Evolutionary conservation across 2,329 filamentous ascomycete genomes (phyloP), one percentile per base, ranked within the genome.

Genomic region (Massarina eburnea): DNA sequence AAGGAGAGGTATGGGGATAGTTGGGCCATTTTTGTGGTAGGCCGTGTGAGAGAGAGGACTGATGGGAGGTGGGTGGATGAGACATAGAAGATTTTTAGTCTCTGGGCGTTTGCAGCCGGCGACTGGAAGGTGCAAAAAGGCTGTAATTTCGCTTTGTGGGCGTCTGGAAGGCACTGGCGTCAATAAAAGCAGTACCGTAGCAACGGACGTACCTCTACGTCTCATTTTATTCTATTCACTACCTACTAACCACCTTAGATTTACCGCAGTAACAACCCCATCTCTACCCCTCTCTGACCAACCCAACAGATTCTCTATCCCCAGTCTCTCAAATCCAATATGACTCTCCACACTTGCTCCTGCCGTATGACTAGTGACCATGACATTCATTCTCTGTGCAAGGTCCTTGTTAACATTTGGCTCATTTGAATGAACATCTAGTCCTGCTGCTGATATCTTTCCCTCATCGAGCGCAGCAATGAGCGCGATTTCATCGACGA

Each of bases 321-420:
- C 80, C 62, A 86, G 59, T 64, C 80, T 77, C 71, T 88, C 84
- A 54, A 87, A 86, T 3, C 80, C 82, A n/a, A 79, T 63, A 57
- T 84, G 82, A 49, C 83, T 84, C 63, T 86, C 82, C 12, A 86
- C 74, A 27, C 83, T 85, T 3, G 83, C 82, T 0, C 84, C 84
- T 1, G 83, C 84, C 53, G 85, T 85, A 61, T 87, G 85, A 41
- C 81, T 81, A n/a, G 84, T 81, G 43, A 87, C 62, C 70, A 84
- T 76, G 0, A 80, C 80, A 49, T 76, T 76, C 1, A 64, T 49
- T 67, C 54, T 71, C 60, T 19, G 57, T 46, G 68, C 71, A 46
- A 86, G 61, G 19, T 74, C 68, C 22, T 71, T 61, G 57, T 80
- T 73, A 2, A 84, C 73, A 30, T 66, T 47, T 3, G 84, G 84